Conservation (phyloP, 1,284 basidiomycete species). For the Cutaneotrichosporon mucoides region DNA sequence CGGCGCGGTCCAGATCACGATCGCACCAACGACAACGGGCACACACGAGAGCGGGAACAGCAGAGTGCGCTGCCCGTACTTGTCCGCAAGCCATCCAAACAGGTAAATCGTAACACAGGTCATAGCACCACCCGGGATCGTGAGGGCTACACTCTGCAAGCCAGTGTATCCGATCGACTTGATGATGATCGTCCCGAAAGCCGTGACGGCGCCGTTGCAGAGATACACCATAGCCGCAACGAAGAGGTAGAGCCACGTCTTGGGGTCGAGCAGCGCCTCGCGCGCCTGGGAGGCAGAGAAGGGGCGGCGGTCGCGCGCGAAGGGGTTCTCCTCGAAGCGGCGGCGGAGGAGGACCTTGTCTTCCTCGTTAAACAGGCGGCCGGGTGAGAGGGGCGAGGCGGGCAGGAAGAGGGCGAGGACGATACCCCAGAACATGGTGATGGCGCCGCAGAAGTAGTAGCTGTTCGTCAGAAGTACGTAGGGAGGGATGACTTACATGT, state of each 20-base stretch:
- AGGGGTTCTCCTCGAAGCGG: conserved; percentile 44
- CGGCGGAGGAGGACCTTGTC: conserved; percentile 46
- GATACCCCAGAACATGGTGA: conserved; percentile 52
- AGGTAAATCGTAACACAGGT: conserved; percentile 51
- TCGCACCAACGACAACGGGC: conserved; percentile 52
- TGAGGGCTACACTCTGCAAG: conserved; percentile 50
- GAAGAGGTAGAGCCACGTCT: conserved; percentile 52
- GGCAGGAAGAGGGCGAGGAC: conserved; percentile 51
- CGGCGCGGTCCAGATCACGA: conserved; percentile 50
- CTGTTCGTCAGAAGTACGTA: not conserved
- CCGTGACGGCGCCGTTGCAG: conserved; percentile 48
- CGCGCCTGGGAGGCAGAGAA: conserved; percentile 47
- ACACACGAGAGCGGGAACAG: conserved; percentile 51
- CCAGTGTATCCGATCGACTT: conserved; percentile 51
- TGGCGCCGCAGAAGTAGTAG: conserved; percentile 52
- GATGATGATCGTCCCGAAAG: conserved; percentile 53
- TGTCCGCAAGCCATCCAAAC: conserved; percentile 47
- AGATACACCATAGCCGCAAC: conserved; percentile 47
- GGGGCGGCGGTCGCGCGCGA: conserved; percentile 32
- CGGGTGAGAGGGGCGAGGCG: conserved; percentile 47
- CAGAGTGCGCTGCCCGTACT: conserved; percentile 39
- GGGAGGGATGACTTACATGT: conserved; percentile 35
- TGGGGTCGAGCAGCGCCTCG: conserved; percentile 51
- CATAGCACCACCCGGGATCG: conserved; percentile 50
- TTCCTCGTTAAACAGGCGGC: conserved; percentile 43